Evolutionary conservation across 805 yeast species (phyloP), one percentile per base, ranked within the genome.

Genomic region (Kodamaea fukazawae): DNA sequence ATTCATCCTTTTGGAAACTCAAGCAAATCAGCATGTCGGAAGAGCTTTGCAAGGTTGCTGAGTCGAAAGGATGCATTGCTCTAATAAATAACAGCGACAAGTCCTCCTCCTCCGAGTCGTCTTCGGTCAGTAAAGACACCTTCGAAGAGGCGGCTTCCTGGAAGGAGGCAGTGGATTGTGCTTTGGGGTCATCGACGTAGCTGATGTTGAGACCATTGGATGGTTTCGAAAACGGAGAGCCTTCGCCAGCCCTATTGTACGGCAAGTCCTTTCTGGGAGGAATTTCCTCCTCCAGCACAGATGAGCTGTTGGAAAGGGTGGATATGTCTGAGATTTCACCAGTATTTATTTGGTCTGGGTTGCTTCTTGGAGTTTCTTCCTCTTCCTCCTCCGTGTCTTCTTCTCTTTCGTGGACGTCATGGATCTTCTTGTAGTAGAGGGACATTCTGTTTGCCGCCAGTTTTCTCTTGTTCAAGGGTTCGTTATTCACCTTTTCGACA

Each of bases 21-120:
- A 86, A 65, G 57, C 95, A 86, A 30, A 85, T 81, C 0, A 86
- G 75, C 5, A 82, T 75, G 54, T 84, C 91, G 18, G 81, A 76
- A 34, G 73, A 74, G 8, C 81, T 70, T 46, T 83, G 84, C 32
- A 84, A 60, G 0, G 85, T 64, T 0, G 73, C 53, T 0, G 83
- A 64, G 48, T 79, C 79, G 52, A 81, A 81, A 1, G 81, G 61
- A 47, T 80, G 85, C 3, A 76, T 57, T 0, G 86, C 83, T 7
- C 70, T 59, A 2, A 81, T 70, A 47, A 81, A 81, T 15, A 81
- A 54, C 10, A 76, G 67, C 0, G 80, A 71, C 41, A 74, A 63
- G 44, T 75, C 76, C 18, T 61, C 66, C n/a, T 69, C 71, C 9
- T 67, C 47, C 7, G 23, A 5, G 13, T 39, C 39, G 11, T 36